Conservation (phyloP, 805 yeast species). For the Hagleromyces aurorensis region DNA sequence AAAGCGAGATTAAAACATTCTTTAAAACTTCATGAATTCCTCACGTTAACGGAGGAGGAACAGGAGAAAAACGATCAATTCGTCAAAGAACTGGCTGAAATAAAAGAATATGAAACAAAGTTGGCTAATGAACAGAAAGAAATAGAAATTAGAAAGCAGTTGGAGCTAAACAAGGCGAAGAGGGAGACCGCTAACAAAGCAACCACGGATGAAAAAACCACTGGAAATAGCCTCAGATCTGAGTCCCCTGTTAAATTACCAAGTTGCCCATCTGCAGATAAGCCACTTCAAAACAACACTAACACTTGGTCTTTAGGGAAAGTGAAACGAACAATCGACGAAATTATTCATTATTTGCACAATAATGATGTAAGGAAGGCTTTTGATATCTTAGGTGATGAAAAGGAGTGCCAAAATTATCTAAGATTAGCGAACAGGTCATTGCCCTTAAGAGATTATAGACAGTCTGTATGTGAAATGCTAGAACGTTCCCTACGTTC, state of each 20-base stretch:
- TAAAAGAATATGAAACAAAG: constrained; percentile 12
- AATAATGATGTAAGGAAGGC: constrained; percentile 12
- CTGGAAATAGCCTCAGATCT: constrained; percentile 2
- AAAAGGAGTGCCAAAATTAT: constrained; percentile 5
- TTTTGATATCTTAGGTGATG: constrained; percentile 11
- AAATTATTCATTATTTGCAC: constrained; percentile 11
- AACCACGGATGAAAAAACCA: constrained; percentile 2
- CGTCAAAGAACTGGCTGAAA: constrained; percentile 17
- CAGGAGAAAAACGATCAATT: constrained; percentile 4
- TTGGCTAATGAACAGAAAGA: constrained; percentile 21
- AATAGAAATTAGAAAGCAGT: constrained; percentile 15
- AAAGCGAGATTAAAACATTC: constrained; percentile 46
- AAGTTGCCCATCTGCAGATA: constrained; percentile 4
- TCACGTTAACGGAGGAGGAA: constrained; percentile 32
- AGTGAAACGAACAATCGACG: constrained; percentile 17
- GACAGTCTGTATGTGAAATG: constrained; percentile 5
- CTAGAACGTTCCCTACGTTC: constrained; percentile 12
- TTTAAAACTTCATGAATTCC: constrained; percentile 50
- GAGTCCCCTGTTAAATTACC: constrained; percentile 2
- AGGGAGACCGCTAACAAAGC: constrained; percentile 8
- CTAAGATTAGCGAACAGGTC: constrained; percentile 5
- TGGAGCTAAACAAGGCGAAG: constrained; percentile 17
- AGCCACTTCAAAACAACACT: neutral
- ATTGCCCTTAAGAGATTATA: constrained; percentile 9
- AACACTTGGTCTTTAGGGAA: constrained; percentile 13